Base-by-base conservation (phyloP, 441 rosid species). In the Isatis lusitanica region DNA sequence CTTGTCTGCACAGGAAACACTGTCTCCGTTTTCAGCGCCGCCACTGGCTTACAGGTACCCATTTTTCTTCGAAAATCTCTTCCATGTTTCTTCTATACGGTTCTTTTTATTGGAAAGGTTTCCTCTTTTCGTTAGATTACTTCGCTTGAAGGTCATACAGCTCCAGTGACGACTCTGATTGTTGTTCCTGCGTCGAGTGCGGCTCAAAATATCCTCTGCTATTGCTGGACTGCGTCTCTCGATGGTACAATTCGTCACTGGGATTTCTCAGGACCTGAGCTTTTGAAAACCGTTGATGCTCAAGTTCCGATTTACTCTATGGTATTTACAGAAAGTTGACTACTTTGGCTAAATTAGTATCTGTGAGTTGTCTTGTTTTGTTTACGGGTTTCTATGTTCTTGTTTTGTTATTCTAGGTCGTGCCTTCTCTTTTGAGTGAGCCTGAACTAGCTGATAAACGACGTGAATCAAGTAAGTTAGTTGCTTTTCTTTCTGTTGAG, bases 221-320 rank as follows among this genome's bases (percentile, higher is more conserved):
- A 83, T 70, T 96, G 98, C 69, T 96, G 98, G 98, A 96, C 99
- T 24, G 88, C 97, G 5, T 91, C 99, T 16, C 86, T 91, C 3
- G 99, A 96, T 78, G 97, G 99, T 18, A 90, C 91, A 3, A 84
- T 96, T 68, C 86, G 94, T 12, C 83, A 89, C 77, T 96, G 99
- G 98, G 98, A 96, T 77, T 91, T 93, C 72, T 82, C 93, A 0
- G 83, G 76, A 42, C 90, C 98, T 4, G 94, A 87, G 82, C 81
- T 89, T 79, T 78, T 96, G 74, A 91, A 86, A 79, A 91, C 86
- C 4, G 61, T 96, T 15, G 80, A 91, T 68, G 74, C 85, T 24
- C 82, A 79, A 46, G 61, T 83, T 60, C 92, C 97, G 0, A 78
- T 96, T 81, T 80, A 79, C 81, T 96, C 74, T 55, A 70, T 76